Evolutionary conservation across 1,284 basidiomycete species (phyloP).

Genomic region (Exobasidium cylindrosporum): DNA sequence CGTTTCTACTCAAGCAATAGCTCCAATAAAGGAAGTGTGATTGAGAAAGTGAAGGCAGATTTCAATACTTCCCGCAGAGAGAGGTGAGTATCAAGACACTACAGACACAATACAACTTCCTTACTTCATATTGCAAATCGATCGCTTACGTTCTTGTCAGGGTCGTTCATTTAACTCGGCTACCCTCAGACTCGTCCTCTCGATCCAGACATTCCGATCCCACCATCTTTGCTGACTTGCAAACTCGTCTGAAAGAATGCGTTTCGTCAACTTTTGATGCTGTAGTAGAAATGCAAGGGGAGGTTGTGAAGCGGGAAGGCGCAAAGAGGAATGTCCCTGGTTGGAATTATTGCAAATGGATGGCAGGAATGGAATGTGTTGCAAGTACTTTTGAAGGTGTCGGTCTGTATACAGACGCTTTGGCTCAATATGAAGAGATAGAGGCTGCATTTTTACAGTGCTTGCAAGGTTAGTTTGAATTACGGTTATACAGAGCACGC

Average conservation of each 20-base stretch:
- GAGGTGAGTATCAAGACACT: constrained; percentile 68
- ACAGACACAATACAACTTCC: not conserved
- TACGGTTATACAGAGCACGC: not conserved
- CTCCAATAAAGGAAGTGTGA: constrained; percentile 73
- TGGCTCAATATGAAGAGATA: constrained; percentile 85
- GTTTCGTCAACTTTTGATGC: constrained; percentile 76
- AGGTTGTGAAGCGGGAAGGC: constrained; percentile 20
- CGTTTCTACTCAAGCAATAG: constrained; percentile 68
- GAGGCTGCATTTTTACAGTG: constrained; percentile 68
- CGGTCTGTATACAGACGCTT: constrained; percentile 81
- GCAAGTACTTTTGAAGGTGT: constrained; percentile 89
- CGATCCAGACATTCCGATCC: constrained; percentile 63
- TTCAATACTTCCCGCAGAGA: constrained; percentile 81
- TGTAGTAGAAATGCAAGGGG: constrained; percentile 60
- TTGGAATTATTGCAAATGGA: constrained; percentile 64
- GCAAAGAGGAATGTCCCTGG: constrained; percentile 22
- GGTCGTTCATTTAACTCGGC: constrained; percentile 26
- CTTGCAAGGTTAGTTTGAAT: too few relatives aligned
- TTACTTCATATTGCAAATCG: not conserved
- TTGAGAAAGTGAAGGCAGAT: constrained; percentile 88
- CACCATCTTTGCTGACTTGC: constrained; percentile 80
- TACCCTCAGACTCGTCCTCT: constrained; percentile 61
- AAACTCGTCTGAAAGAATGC: constrained; percentile 84
- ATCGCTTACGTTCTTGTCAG: not conserved
- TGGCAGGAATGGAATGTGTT: constrained; percentile 77